phyloP scores from a whole-genome alignment of 495 filamentous ascomycete species.

The Melanomma pulvis-pyrius region DNA sequence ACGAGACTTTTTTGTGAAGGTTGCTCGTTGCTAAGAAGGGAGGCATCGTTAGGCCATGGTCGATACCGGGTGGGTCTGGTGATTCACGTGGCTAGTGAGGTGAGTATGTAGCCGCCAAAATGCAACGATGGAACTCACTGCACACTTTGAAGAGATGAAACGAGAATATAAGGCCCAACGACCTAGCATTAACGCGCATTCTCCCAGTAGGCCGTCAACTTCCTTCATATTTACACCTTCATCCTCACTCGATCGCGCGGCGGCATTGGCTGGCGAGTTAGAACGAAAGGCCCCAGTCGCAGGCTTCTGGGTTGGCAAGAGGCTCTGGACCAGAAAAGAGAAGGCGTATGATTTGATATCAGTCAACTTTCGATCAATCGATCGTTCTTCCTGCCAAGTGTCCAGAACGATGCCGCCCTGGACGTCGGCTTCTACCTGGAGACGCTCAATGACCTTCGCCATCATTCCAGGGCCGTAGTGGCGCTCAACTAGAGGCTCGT shows the following conservation, averaged over 20 bases:
- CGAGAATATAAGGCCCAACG: constrained; percentile 91
- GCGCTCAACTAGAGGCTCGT: constrained; percentile 84
- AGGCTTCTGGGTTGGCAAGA: constrained; percentile 65
- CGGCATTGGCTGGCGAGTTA: constrained; percentile 66
- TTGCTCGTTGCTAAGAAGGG: constrained; percentile 72
- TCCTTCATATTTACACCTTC: constrained; percentile 96
- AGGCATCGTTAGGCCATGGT: constrained; percentile 58
- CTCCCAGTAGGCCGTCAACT: constrained; percentile 80
- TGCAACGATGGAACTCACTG: constrained; percentile 53
- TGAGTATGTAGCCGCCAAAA: constrained; percentile 23
- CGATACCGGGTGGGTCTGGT: constrained; percentile 22
- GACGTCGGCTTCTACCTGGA: constrained; percentile 92
- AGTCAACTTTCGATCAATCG: constrained; percentile 79
- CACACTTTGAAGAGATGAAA: constrained; percentile 83
- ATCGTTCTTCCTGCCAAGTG: constrained; percentile 89
- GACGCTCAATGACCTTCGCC: constrained; percentile 90
- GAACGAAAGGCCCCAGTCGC: constrained; percentile 48
- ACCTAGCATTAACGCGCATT: constrained; percentile 87
- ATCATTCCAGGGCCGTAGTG: constrained; percentile 92
- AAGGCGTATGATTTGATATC: constrained; percentile 97
- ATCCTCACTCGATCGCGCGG: constrained; percentile 66
- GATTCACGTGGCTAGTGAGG: constrained; percentile 37
- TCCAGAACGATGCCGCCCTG: constrained; percentile 97
- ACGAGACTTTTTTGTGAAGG: constrained; percentile 72
- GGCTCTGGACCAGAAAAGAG: constrained; percentile 94